Conservation (phyloP, 768 basidiomycete genomes). For the Trametes punicea region DNA sequence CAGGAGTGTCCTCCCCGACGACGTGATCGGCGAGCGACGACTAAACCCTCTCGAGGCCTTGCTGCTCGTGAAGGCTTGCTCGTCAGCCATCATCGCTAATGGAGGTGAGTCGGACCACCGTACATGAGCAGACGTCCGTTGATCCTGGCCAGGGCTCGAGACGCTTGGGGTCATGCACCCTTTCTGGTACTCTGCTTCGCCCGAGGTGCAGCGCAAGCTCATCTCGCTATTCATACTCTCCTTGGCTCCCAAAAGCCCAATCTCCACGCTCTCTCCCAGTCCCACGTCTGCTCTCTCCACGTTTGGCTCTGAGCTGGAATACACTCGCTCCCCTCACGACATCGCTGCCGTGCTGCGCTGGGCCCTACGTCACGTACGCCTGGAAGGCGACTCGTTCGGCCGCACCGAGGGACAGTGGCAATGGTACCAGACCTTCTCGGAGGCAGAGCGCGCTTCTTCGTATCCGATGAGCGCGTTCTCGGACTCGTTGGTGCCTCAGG, state of each 20-base stretch:
- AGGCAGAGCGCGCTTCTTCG: conserved; percentile 53
- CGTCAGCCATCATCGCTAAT: conserved; percentile 59
- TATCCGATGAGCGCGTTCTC: conserved; percentile 67
- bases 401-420: conserved; percentile 41
- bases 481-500: conserved; percentile 51
- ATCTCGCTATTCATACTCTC: conserved; percentile 73
- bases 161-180: conserved; percentile 83
- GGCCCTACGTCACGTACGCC: conserved; percentile 70
- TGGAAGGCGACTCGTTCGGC: conserved; percentile 60
- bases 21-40: conserved; percentile 52
- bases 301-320: conserved; percentile 65
- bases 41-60: conserved; percentile 63
- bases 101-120: conserved; percentile 41
- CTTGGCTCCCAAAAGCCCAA: conserved; percentile 44
- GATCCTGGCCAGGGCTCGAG: conserved; percentile 56
- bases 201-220: conserved; percentile 61
- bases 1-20: conserved; percentile 46
- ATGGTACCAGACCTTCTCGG: conserved; percentile 68
- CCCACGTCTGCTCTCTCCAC: conserved; percentile 43
- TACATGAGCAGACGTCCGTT: conserved; percentile 5
- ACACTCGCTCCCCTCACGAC: conserved; percentile 68
- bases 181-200: conserved; percentile 77
- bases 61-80: conserved; percentile 61
- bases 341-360: conserved; percentile 79
- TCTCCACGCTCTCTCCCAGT: conserved; percentile 50